Base-by-base conservation (phyloP, 768 basidiomycete species). In the Pisolithus orientalis region DNA sequence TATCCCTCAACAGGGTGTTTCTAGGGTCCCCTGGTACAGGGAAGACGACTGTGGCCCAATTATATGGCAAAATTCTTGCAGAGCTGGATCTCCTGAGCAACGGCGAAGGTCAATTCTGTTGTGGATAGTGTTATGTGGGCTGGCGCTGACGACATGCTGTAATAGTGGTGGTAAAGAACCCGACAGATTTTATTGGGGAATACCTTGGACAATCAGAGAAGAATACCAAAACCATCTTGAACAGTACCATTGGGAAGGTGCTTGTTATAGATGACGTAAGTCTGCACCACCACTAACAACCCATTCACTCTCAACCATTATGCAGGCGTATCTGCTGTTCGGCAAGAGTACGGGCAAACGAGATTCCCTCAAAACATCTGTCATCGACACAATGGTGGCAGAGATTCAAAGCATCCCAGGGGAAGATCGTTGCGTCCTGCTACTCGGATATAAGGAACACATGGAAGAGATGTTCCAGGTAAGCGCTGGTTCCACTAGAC, bases 381-480 rank as follows among this genome's bases (percentile, higher is more conserved):
- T 87, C 39, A 84, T 87, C 27, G 85, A 87, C 59, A 85, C 85
- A 0, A 78, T 87, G 28, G 85, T 87, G 0, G 85, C 85, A 0
- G 85, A 87, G 62, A 78, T 87, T 3, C 85, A 87, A 57, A 83
- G 76, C 43, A 74, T 75, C 0, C 81, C 82, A 1, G 84, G 85
- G 4, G 85, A 87, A 60, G 85, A 87, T 60, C 74, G 84, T 29
- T 85, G 83, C 50, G 80, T 87, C 0, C 67, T 87, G 10, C 63
- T 87, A 42, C 61, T 84, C 1, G 85, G 85, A 0, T 87, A 87
- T 63, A 78, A 80, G 52, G 71, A 78, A 5, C 72, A 85, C 57
- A 86, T 87, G 76, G 62, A 67, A n/a, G 80, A 86, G 25, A 87
- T 87, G 86, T 86, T 86, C 65, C 82, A 84, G 70, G 85, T 78